Base-by-base conservation (phyloP, 495 filamentous ascomycete species). In the Hypoxylon crocopeplum region DNA sequence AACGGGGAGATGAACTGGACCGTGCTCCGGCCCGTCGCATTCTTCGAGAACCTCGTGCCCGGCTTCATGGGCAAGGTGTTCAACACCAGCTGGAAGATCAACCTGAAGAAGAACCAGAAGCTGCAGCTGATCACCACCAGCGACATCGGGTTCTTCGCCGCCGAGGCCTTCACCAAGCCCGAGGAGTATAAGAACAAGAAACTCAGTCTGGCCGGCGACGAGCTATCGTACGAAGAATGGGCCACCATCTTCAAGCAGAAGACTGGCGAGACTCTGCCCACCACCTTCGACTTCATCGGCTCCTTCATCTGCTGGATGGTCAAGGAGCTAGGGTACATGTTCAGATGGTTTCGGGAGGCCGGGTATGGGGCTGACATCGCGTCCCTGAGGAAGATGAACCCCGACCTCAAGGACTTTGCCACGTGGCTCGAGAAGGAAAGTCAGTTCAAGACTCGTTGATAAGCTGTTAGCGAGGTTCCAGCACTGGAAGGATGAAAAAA, bases 91-190 rank as follows among this genome's bases (percentile, higher is more conserved):
- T 78, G 75, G 67, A 68, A 75, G 42, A 63, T 69, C 22, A 62
- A 53, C 7, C 64, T 79, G 7, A 15, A 36, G 48, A 50, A 58
- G 22, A 73, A 70, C 10, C 80, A 79, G 46, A 75, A 79, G 5
- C 67, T 87, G 30, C 84, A 86, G 67, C 64, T 82, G 24, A 62
- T 88, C 25, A 72, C 79, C 0, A 72, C 72, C 0, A 69, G 65
- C n/a, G 83, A 87, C 60, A 86, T 88, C 66, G 85, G 85, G 0
- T 70, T 75, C 53, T 84, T 86, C 55, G 84, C 67, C n/a, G 81
- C 80, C 7, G 59, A 81, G 45, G 81, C 80, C 0, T 82, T 88
- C 55, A n/a, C 77, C 3, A 42, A 68, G 4, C 64, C 61, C 7
- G 69, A 68, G 3, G 38, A 68, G 44, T 86, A 73, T 61, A 75